Base-by-base conservation (phyloP, 1,284 basidiomycete genomes). In the Rugiboletus extremiorientalis region DNA sequence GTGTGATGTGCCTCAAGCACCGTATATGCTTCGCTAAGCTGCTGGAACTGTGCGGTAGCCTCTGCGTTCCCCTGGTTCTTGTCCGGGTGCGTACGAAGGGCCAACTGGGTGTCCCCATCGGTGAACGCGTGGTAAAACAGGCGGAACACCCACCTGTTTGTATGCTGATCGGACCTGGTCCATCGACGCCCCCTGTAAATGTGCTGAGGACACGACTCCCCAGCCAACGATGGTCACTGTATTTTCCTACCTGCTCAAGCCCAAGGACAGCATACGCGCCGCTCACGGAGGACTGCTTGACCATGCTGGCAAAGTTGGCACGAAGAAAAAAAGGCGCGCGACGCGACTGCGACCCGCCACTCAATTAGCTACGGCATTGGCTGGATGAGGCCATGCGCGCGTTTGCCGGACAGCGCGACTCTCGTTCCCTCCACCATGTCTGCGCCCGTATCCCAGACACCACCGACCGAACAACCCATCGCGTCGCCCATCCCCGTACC, bases 1-100 rank as follows among this genome's bases (percentile, higher is more conserved):
- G 76, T 72, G 56, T 84, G 79, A 65, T 88, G 79, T 60, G 81
- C 81, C 52, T 81, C 69, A 45, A 89, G 76, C 36, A 81, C 66
- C 48, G 80, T 79, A 73, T 89, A 91, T 6, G 88, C 88, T 56
- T 84, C 85, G 59, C 84, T 80, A 43, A 91, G 68, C 52, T 76
- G 73, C 69, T 91, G 88, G 65, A 91, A 91, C 65, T 85, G 76
- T 5, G 76, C 76, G 37, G 88, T 90, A 52, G 88, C 88, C 63
- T 81, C 77, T 45, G 77, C 78, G 60, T 88, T 80, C 47, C 79
- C 79, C 0, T 79, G 82, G 63, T 89, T 89, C 72, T 89, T 89
- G 73, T 91, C 89, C 10, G 89, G 88, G 70, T 91, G 89, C 1
- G 83, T 85, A 34, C 77, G 78, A 30, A 90, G 75, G 12, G 87